These are phyloP conservation scores for Herpetomonas samuelpessoai DNA, from an alignment of 208 protist genomes.

Conservation along the genomic window DNA sequence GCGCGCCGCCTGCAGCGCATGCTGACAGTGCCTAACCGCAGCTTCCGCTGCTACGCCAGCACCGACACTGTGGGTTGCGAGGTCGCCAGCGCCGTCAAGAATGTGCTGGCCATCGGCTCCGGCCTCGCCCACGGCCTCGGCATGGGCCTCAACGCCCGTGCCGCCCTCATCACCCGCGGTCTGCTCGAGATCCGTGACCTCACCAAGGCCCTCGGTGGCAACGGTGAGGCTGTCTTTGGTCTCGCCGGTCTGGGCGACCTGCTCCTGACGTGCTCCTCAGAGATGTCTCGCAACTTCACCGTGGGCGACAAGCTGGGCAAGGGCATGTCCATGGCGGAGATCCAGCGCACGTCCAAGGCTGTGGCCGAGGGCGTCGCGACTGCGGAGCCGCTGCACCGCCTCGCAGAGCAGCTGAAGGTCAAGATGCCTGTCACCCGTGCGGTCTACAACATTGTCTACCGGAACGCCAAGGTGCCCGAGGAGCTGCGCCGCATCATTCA, in stretches of 20 bases:
- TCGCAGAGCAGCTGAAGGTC: slow-evolving; percentile 54
- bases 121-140: slow-evolving; percentile 67
- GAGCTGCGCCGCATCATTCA: slow-evolving; percentile 24
- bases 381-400: slow-evolving; percentile 61
- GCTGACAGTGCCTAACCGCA: slow-evolving; percentile 59
- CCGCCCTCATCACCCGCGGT: slow-evolving; percentile 76
- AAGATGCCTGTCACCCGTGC: slow-evolving; percentile 57
- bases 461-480: slow-evolving; percentile 27
- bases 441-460: slow-evolving; percentile 73
- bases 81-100: slow-evolving; percentile 90
- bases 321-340: slow-evolving; percentile 67
- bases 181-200: slow-evolving; percentile 87
- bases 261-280: slow-evolving; percentile 85
- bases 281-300: slow-evolving; percentile 89
- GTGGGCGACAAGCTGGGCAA: slow-evolving; percentile 75
- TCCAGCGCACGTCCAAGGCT: slow-evolving; percentile 54
- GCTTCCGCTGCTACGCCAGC: slow-evolving; percentile 81
- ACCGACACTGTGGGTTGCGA: slow-evolving; percentile 87
- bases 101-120: slow-evolving; percentile 88
- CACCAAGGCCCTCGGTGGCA: slow-evolving; percentile 70
- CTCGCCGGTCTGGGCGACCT: slow-evolving; percentile 89
- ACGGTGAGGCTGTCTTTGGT: slow-evolving; percentile 78
- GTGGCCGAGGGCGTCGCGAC: slow-evolving; percentile 82
- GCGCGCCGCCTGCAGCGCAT: slow-evolving; percentile 70
- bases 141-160: slow-evolving; percentile 72